Conservation (phyloP, 768 basidiomycete genomes). For the Rhodosporidiobolus odoratus region DNA sequence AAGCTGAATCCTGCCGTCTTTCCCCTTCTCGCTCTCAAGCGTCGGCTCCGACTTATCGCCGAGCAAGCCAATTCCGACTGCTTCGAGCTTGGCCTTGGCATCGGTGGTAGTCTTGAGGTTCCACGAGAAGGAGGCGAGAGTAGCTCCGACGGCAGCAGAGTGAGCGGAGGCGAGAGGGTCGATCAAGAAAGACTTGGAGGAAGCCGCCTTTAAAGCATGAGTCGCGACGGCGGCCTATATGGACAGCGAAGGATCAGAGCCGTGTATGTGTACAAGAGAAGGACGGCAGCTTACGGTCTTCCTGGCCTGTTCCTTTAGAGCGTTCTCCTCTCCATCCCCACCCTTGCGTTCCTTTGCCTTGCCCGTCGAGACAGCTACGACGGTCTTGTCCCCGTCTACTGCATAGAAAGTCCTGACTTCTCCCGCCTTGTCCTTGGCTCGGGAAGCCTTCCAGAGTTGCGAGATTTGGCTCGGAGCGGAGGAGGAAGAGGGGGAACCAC, state of each 20-base stretch:
- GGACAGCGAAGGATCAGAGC: slow-evolving; percentile 53
- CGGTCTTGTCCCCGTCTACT: slow-evolving; percentile 43
- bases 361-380: slow-evolving; percentile 28
- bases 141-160: slow-evolving; percentile 64
- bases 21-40: slow-evolving; percentile 53
- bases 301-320: slow-evolving; percentile 23
- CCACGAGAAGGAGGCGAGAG: slow-evolving; percentile 53
- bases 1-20: slow-evolving; percentile 48
- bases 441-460: slow-evolving; percentile 33
- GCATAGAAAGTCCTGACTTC: slow-evolving; percentile 44
- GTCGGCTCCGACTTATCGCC: slow-evolving; percentile 11
- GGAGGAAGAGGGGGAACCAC: neutral
- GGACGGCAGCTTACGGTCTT: neutral
- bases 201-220: slow-evolving; percentile 59
- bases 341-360: slow-evolving; percentile 20
- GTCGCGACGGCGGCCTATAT: slow-evolving; percentile 65
- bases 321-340: slow-evolving; percentile 28
- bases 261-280: too few relatives aligned
- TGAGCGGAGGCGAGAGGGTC: slow-evolving; percentile 52
- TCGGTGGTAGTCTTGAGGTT: slow-evolving; percentile 36
- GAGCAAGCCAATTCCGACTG: slow-evolving; percentile 59
- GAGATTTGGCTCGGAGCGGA: neutral
- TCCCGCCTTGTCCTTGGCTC: slow-evolving; percentile 41
- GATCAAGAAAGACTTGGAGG: slow-evolving; percentile 58
- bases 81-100: slow-evolving; percentile 59